Conservation (phyloP, 1,139 yeast species). For the Zygosaccharomyces pseudobailii region DNA sequence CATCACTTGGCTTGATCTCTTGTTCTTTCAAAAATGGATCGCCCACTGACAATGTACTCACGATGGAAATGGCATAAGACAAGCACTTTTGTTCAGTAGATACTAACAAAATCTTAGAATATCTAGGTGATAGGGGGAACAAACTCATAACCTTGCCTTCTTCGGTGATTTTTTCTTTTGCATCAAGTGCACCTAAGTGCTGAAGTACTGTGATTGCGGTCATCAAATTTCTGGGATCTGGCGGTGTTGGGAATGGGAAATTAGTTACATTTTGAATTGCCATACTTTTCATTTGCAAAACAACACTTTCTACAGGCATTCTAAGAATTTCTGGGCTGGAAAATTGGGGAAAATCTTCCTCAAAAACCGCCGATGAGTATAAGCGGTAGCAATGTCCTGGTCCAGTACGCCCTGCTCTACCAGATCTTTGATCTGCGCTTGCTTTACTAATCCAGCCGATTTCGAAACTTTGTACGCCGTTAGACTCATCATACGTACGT, state of each 20-base stretch:
- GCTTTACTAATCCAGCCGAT: slow-evolving; percentile 94
- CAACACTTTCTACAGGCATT: slow-evolving; percentile 95
- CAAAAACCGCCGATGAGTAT: slow-evolving; percentile 93
- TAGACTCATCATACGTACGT: slow-evolving; percentile 71
- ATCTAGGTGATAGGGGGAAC: slow-evolving; percentile 92
- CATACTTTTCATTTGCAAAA: slow-evolving; percentile 93
- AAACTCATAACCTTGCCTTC: slow-evolving; percentile 82
- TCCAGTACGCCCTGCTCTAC: slow-evolving; percentile 99
- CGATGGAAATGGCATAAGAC: slow-evolving; percentile 83
- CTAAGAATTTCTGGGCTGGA: slow-evolving; percentile 85
- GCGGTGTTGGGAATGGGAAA: slow-evolving; percentile 97
- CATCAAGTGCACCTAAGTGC: slow-evolving; percentile 74
- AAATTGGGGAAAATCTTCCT: slow-evolving; percentile 76
- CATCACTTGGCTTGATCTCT: slow-evolving; percentile 50
- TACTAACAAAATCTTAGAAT: slow-evolving; percentile 80
- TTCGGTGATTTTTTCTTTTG: slow-evolving; percentile 53
- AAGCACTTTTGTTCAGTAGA: slow-evolving; percentile 86
- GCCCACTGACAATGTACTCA: slow-evolving; percentile 90
- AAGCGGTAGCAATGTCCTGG: slow-evolving; percentile 96
- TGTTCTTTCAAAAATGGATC: slow-evolving; percentile 78
- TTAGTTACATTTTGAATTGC: slow-evolving; percentile 86
- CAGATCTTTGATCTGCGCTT: slow-evolving; percentile 90
- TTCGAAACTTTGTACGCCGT: slow-evolving; percentile 90
- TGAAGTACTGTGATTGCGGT: slow-evolving; percentile 67
- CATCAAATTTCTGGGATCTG: slow-evolving; percentile 55